A percentile compares a stretch with the other conserved stretches of the same genome.
Evolutionary conservation across 2,329 filamentous ascomycete genomes (phyloP).

Genomic region (Clarireedia hainanense): DNA sequence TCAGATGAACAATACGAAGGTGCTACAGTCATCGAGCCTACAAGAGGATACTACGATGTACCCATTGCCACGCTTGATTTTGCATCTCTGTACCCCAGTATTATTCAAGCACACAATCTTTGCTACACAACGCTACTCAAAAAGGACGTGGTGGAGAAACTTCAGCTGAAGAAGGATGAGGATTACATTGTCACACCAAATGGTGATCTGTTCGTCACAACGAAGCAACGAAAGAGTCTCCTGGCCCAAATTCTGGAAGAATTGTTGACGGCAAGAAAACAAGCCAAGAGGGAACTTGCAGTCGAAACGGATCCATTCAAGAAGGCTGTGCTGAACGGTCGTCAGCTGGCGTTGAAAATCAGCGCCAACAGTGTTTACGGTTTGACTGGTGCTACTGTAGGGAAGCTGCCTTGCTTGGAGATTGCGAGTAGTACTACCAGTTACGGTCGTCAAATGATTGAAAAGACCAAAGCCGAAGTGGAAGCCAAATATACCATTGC

Average conservation of each 20-base stretch:
- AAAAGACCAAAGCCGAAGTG: conserved; percentile 94
- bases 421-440: conserved; percentile 96
- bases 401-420: conserved; percentile 87
- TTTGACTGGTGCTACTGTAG: conserved; percentile 89
- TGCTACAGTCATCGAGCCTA: conserved; percentile 95
- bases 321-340: conserved; percentile 94
- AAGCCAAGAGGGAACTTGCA: conserved; percentile 84
- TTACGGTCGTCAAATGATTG: conserved; percentile 98
- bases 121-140: conserved; percentile 93
- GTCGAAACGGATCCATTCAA: conserved; percentile 92
- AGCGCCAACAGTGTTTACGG: conserved; percentile 98
- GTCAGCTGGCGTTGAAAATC: conserved; percentile 90
- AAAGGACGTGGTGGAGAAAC: conserved; percentile 66
- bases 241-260: conserved; percentile 95
- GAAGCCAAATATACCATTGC: conserved; percentile 83
- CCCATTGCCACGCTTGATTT: conserved; percentile 98
- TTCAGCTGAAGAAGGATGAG: conserved; percentile 74
- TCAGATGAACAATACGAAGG: conserved; percentile 91
- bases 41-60: conserved; percentile 86
- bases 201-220: conserved; percentile 84
- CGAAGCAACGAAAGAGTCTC: conserved; percentile 82
- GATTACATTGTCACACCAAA: conserved; percentile 97
- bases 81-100: conserved; percentile 94
- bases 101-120: conserved; percentile 97
- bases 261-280: conserved; percentile 82